Evolutionary conservation across 345 rosid species (phyloP).

Genomic region (Durio zibethinus): DNA sequence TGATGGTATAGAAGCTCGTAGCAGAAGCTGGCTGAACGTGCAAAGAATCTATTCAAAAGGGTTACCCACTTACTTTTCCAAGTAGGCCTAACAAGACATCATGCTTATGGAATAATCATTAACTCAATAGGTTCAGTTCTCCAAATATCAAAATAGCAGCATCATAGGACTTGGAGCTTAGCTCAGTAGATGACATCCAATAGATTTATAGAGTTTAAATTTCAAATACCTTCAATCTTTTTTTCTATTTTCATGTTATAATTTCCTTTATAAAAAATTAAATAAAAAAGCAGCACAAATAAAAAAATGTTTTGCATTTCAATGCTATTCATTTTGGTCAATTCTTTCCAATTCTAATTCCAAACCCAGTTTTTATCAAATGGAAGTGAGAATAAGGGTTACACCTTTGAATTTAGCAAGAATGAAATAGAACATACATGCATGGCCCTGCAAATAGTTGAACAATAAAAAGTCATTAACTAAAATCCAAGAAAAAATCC

Average conservation of each 20-base stretch:
- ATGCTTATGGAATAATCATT: neutral
- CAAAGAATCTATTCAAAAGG: neutral
- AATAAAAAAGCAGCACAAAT: neutral
- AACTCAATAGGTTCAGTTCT: neutral
- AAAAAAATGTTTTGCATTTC: neutral
- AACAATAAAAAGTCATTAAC: slow-evolving; percentile 12
- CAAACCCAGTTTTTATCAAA: neutral
- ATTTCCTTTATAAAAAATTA: no score
- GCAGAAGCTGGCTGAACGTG: neutral
- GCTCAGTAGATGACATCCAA: no score
- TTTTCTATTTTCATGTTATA: no score
- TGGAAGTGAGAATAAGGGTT: neutral
- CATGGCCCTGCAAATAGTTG: slow-evolving; percentile 78
- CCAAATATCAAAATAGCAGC: neutral
- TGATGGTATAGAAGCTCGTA: neutral
- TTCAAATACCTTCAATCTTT: no score
- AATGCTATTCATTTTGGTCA: neutral
- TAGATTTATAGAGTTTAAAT: no score
- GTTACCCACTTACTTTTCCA: neutral
- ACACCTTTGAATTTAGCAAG: slow-evolving; percentile 3
- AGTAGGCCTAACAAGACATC: neutral
- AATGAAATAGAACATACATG: slow-evolving; percentile 57
- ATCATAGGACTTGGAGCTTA: no score
- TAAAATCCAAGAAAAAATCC: neutral
- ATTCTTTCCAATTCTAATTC: neutral